These are phyloP conservation scores for Dimocarpus longan DNA, from an alignment of 345 rosid species.

Conservation along the genomic window DNA sequence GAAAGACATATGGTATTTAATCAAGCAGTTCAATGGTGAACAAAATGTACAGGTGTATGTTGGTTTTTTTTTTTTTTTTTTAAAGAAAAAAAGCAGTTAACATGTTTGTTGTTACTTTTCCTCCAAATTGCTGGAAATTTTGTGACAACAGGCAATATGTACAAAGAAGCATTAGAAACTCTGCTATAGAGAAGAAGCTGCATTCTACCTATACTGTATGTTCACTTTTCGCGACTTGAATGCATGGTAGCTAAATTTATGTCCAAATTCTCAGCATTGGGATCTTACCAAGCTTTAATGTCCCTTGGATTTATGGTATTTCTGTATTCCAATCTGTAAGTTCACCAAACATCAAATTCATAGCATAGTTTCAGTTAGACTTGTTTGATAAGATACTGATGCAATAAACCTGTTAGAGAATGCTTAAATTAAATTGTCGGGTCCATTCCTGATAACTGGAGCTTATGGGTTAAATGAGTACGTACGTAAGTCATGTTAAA, in stretches of 20 bases:
- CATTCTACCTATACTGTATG: constrained; percentile 54
- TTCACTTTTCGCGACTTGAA: constrained; percentile 65
- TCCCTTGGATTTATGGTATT: constrained; percentile 1
- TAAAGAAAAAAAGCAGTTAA: neutral
- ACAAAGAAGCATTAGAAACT: constrained; percentile 60
- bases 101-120: constrained; percentile 23
- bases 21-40: neutral
- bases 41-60: neutral
- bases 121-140: constrained; percentile 51
- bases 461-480: neutral
- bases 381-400: too few species aligned
- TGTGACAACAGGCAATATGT: constrained; percentile 56
- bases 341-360: neutral
- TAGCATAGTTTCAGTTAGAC: too few species aligned
- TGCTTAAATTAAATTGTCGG: neutral
- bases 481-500: too few species aligned
- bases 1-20: constrained; percentile 75
- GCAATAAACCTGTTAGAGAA: neutral
- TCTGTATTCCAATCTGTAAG: neutral
- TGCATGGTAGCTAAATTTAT: constrained; percentile 54
- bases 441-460: neutral
- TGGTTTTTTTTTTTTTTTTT: too few species aligned
- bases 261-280: constrained; percentile 8
- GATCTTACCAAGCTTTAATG: constrained; percentile 8
- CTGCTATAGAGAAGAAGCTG: constrained; percentile 43